Evolutionary conservation across 2,329 filamentous ascomycete species (phyloP), one percentile per base, ranked within the genome.

Genomic region (Fusarium transvaalense): DNA sequence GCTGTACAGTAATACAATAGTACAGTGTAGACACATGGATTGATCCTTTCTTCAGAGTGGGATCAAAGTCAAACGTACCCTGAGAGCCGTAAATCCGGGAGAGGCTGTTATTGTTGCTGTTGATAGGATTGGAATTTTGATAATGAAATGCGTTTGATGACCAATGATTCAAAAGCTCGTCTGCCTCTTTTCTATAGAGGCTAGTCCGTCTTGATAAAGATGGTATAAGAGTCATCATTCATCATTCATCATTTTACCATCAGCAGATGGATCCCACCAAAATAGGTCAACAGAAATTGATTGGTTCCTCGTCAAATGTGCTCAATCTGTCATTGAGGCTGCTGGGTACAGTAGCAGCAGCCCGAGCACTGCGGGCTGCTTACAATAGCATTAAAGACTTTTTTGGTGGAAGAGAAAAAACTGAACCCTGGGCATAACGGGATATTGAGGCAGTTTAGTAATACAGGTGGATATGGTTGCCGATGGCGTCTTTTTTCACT

Each of bases 1-100:
- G 57, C 19, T 45, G 31, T 45, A 65, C 19, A 34, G 31, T 35
- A 50, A 29, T 50, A 38, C 47, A 39, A 23, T 35, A 50, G 25
- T 50, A 38, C 47, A 39, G 34, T 34, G n/a, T 12, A 19, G 32
- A 23, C 45, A 32, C 31, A 15, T 42, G n/a, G n/a, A n/a, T n/a
- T n/a, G n/a, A n/a, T n/a, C n/a, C 39, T 21, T 14, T 41, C 14
- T 41, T 25, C 5, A 6, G 39, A 42, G 39, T 42, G 39, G 39
- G 39, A 42, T 42, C 23, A 21, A 39, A 39, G 37, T 19, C 14
- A 37, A 38, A 51, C 61, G 61, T 55, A 64, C 45, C 31, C 29
- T 29, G 58, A 67, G 48, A 70, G 63, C 69, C 71, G 71, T 72
- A 74, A 73, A 71, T 71, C 71, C 71, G 71, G 71, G 43, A 67